These are phyloP conservation scores for Penicillium cataractarum DNA, from an alignment of 495 filamentous ascomycete species.

Conservation along the genomic window DNA sequence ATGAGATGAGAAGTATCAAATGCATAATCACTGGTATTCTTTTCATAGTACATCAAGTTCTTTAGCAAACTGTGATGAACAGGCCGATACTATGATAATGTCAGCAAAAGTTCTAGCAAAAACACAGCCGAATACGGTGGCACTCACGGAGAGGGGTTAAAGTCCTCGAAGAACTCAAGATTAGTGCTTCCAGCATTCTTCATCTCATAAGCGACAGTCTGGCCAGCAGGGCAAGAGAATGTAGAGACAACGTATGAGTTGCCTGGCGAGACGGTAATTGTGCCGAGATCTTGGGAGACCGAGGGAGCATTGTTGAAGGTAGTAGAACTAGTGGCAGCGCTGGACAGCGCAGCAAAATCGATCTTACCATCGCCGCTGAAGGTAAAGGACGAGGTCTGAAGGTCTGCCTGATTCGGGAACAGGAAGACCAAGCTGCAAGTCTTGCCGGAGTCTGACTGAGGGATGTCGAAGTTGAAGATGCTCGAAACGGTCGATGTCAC, in stretches of 20 bases:
- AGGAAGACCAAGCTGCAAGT: slow-evolving; percentile 70
- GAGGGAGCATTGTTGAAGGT: slow-evolving; percentile 55
- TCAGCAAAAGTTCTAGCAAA: neutral
- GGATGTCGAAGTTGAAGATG: slow-evolving; percentile 73
- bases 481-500: slow-evolving; percentile 59
- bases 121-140: neutral
- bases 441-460: slow-evolving; percentile 52
- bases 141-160: slow-evolving; percentile 56
- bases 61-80: slow-evolving; percentile 21
- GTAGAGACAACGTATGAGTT: slow-evolving; percentile 58
- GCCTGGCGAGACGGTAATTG: slow-evolving; percentile 54
- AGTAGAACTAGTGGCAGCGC: slow-evolving; percentile 43
- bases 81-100: slow-evolving; percentile 6
- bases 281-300: slow-evolving; percentile 48
- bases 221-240: slow-evolving; percentile 59
- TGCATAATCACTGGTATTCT: neutral
- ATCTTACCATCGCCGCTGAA: slow-evolving; percentile 61
- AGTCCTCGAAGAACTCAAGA: slow-evolving; percentile 66
- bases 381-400: slow-evolving; percentile 58
- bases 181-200: slow-evolving; percentile 53
- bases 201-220: slow-evolving; percentile 54
- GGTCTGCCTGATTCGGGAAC: slow-evolving; percentile 56
- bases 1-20: too few relatives aligned
- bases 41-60: neutral
- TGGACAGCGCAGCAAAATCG: slow-evolving; percentile 50